Conservation (phyloP, 2,329 filamentous ascomycete genomes). For the Penicillium corylophilum region DNA sequence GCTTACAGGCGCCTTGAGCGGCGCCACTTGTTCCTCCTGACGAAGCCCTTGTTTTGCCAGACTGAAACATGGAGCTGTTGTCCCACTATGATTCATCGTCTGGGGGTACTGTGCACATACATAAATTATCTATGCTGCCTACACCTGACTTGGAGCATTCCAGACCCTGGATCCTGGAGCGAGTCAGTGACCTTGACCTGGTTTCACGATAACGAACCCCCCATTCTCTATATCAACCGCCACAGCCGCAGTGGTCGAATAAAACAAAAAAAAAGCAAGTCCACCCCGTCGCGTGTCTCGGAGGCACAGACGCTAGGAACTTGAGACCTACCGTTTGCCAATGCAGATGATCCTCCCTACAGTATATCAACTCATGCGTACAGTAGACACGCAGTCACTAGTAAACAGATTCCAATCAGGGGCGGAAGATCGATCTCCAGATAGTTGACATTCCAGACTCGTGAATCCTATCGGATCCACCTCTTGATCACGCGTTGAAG, state of each 20-base stretch:
- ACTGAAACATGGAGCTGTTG: not conserved
- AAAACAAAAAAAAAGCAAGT: not conserved
- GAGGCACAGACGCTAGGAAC: not conserved
- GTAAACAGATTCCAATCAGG: not conserved
- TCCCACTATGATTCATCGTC: not conserved
- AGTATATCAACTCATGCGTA: not conserved
- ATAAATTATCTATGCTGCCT: no score
- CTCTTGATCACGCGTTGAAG: conserved; percentile 9
- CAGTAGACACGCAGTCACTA: not conserved
- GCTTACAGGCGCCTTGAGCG: not conserved
- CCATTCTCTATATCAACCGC: not conserved
- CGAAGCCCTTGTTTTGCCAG: not conserved
- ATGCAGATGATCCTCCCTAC: not conserved
- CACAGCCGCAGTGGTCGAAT: not conserved
- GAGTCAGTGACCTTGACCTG: not conserved
- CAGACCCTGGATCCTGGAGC: not conserved
- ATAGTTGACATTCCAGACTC: conserved; percentile 14
- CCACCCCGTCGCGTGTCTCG: not conserved
- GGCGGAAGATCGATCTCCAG: conserved; percentile 1
- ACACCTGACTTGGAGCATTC: not conserved
- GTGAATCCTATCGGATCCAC: conserved; percentile 9
- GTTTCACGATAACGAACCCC: not conserved
- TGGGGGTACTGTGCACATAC: no score
- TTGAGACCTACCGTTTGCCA: not conserved
- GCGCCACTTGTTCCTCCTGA: conserved; percentile 7